Evolutionary conservation across 371 early-diverging fungal genomes (phyloP).

Genomic region (Coemansia sp.): DNA sequence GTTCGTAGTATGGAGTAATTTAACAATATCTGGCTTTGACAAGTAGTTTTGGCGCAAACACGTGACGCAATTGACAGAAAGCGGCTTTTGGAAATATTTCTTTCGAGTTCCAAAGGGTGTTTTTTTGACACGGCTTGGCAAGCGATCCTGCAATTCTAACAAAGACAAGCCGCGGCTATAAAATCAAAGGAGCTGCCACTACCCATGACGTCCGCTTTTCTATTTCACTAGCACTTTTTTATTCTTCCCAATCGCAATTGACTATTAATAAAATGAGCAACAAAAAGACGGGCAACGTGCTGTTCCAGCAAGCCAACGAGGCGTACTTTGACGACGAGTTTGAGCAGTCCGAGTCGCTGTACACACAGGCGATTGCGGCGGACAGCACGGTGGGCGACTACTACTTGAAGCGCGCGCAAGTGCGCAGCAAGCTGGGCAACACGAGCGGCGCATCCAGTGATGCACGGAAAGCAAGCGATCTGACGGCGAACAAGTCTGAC

Average conservation of each 20-base stretch:
- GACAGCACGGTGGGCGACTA: slow-evolving; percentile 60
- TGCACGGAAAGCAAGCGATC: slow-evolving; percentile 59
- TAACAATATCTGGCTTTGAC: not conserved
- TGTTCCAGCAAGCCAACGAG: slow-evolving; percentile 58
- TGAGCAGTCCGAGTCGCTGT: slow-evolving; percentile 57
- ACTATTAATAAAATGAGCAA: not conserved
- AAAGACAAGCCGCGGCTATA: too few relatives aligned
- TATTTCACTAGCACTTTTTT: too few relatives aligned
- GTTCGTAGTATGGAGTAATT: not conserved
- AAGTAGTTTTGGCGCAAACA: not conserved
- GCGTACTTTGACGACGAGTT: slow-evolving; percentile 64
- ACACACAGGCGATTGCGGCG: slow-evolving; percentile 56
- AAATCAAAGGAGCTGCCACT: too few relatives aligned
- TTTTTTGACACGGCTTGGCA: too few relatives aligned
- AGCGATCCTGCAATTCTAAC: too few relatives aligned
- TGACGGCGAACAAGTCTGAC: slow-evolving; percentile 56
- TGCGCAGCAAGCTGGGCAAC: slow-evolving; percentile 63
- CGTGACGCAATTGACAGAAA: not conserved
- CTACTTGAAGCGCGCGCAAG: slow-evolving; percentile 60
- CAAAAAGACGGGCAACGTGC: slow-evolving; percentile 44
- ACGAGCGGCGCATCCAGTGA: slow-evolving; percentile 62
- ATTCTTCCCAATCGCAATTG: too few relatives aligned
- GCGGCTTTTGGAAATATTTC: too few relatives aligned
- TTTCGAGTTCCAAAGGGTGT: too few relatives aligned
- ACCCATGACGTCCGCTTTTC: too few relatives aligned